Conservation (phyloP, 805 yeast genomes). For the Schwanniomyces vanrijiae region DNA sequence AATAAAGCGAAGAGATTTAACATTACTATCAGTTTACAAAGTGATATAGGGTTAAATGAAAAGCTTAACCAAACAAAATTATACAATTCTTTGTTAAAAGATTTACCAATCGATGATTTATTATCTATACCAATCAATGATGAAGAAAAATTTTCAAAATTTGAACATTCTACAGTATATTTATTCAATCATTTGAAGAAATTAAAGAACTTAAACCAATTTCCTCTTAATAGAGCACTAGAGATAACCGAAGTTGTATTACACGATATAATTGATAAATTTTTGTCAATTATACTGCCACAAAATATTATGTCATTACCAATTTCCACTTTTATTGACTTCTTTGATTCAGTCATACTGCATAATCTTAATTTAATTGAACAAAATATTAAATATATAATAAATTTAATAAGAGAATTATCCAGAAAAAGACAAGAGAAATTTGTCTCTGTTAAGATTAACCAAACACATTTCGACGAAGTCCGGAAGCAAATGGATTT, state of each 20-base stretch:
- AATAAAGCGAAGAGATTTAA: conserved; percentile 76
- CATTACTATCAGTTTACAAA: conserved; percentile 67
- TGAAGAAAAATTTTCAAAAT: conserved; percentile 32
- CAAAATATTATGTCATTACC: conserved; percentile 45
- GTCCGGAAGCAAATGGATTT: conserved; percentile 45
- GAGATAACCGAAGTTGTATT: conserved; percentile 66
- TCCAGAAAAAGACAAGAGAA: conserved; percentile 72
- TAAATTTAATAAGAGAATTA: conserved; percentile 68
- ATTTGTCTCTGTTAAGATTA: conserved; percentile 62
- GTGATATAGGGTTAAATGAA: conserved; percentile 67
- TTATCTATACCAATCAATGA: conserved; percentile 14
- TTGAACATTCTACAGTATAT: conserved; percentile 44
- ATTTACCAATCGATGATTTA: conserved; percentile 66
- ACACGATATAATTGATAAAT: conserved; percentile 49
- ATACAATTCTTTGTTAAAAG: conserved; percentile 66
- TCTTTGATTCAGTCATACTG: conserved; percentile 19
- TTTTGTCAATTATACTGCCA: conserved; percentile 38
- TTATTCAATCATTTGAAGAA: conserved; percentile 66
- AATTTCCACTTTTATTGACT: conserved; percentile 35
- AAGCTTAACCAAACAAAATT: conserved; percentile 50
- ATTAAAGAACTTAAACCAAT: conserved; percentile 48
- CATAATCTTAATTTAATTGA: conserved; percentile 55
- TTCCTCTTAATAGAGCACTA: conserved; percentile 66
- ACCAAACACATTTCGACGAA: conserved; percentile 33
- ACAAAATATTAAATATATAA: conserved; percentile 58